Evolutionary conservation across 441 rosid genomes (phyloP).

Genomic region (Mallotus repandus): DNA sequence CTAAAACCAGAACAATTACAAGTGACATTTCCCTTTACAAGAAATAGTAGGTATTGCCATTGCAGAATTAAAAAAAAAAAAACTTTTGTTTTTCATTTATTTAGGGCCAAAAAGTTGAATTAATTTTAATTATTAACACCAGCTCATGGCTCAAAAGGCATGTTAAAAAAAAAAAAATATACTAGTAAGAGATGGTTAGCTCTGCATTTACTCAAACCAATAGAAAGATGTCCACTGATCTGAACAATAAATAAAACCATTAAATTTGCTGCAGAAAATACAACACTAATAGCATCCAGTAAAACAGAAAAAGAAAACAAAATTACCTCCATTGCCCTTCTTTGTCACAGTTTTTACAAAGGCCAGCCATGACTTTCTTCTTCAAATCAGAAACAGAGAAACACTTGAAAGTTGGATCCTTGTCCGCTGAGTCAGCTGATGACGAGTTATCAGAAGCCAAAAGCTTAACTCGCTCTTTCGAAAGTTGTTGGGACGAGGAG

Average conservation of each 20-base stretch:
- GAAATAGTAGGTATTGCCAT: background rate
- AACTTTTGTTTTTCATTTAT: background rate
- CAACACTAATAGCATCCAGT: background rate
- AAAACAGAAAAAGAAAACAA: background rate
- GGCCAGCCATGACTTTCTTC: slow-evolving; percentile 85
- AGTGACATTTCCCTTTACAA: slow-evolving; percentile 11
- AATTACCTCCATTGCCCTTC: slow-evolving; percentile 94
- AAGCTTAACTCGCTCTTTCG: slow-evolving; percentile 69
- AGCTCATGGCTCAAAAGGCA: slow-evolving; percentile 3
- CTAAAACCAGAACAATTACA: background rate
- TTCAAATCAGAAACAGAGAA: slow-evolving; percentile 91
- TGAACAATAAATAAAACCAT: slow-evolving; percentile 19
- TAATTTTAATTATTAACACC: slow-evolving; percentile 6
- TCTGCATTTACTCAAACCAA: slow-evolving; percentile 28
- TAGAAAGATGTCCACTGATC: slow-evolving; percentile 9
- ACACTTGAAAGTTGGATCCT: slow-evolving; percentile 63
- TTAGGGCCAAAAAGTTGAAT: slow-evolving; percentile 3
- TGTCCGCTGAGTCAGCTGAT: slow-evolving; percentile 33
- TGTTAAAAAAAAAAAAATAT: too few species aligned
- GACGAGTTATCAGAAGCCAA: slow-evolving; percentile 44
- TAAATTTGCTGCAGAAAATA: slow-evolving; percentile 14
- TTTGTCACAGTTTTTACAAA: slow-evolving; percentile 64
- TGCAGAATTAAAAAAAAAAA: background rate
- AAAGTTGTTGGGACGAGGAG: slow-evolving; percentile 55
- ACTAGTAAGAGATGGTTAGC: background rate